Percentiles rank a stretch among this genome's conserved stretches.
These are phyloP conservation scores for Cryptococcus deneoformans DNA, from an alignment of 1,284 basidiomycete species.

Conservation along the genomic window DNA sequence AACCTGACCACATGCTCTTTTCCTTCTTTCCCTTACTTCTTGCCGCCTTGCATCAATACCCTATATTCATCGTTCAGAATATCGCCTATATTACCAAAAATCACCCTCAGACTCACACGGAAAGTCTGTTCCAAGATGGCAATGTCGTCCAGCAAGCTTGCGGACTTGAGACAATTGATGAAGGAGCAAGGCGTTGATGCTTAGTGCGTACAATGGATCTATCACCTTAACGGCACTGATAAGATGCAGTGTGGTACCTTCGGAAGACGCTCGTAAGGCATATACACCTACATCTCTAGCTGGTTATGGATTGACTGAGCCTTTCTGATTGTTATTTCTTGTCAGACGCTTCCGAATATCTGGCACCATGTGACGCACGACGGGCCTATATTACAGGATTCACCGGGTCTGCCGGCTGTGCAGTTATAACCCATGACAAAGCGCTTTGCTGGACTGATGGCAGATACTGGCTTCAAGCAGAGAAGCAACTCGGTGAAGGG, in stretches of 20 bases:
- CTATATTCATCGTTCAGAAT: too few species aligned
- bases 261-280: conserved; percentile 82
- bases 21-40: too few species aligned
- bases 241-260: conserved; percentile 62
- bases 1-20: too few species aligned
- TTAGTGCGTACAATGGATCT: conserved; percentile 48
- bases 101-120: too few species aligned
- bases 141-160: conserved; percentile 3
- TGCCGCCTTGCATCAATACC: too few species aligned
- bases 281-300: too few species aligned
- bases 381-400: conserved; percentile 88
- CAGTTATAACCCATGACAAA: conserved; percentile 67
- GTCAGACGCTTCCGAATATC: conserved; percentile 88
- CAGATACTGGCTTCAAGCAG: conserved; percentile 89
- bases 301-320: too few species aligned
- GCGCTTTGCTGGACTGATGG: conserved; percentile 75
- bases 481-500: conserved; percentile 78
- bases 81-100: too few species aligned
- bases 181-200: conserved; percentile 62
- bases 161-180: conserved; percentile 57
- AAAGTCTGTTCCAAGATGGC: too few species aligned
- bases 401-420: conserved; percentile 87
- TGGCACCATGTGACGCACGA: conserved; percentile 76
- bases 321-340: not conserved
- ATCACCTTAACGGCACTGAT: not conserved